phyloP scores from a whole-genome alignment of 2,329 filamentous ascomycete species.

The Hirsutella thompsonii region DNA sequence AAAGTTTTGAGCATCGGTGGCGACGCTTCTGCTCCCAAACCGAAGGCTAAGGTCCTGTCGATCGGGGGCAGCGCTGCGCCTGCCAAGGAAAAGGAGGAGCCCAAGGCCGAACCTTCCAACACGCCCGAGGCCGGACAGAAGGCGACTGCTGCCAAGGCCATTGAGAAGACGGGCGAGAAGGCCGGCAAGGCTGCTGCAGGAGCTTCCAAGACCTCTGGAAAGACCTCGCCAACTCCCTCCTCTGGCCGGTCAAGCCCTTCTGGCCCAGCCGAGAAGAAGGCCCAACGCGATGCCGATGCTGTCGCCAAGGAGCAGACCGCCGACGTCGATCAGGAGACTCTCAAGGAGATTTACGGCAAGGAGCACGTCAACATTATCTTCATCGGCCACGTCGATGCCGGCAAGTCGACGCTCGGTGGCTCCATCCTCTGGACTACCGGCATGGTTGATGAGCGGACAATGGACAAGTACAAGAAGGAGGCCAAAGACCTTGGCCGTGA shows the following conservation, averaged over 20 bases:
- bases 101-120: constrained; percentile 32
- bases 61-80: constrained; percentile 22
- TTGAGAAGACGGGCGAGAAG: constrained; percentile 75
- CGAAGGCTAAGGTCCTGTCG: constrained; percentile 34
- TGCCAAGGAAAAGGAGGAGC: constrained; percentile 26
- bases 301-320: constrained; percentile 73
- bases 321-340: constrained; percentile 56
- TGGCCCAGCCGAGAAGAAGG: constrained; percentile 33
- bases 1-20: constrained; percentile 61
- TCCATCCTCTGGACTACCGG: constrained; percentile 87
- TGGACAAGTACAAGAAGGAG: constrained; percentile 96
- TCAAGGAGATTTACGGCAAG: constrained; percentile 95
- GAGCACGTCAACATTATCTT: constrained; percentile 92
- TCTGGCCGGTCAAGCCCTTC: constrained; percentile 78
- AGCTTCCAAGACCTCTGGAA: constrained; percentile 43
- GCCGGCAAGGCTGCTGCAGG: constrained; percentile 26
- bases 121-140: constrained; percentile 65
- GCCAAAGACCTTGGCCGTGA: constrained; percentile 93
- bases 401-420: constrained; percentile 92
- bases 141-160: constrained; percentile 74
- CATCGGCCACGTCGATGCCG: constrained; percentile 95
- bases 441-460: constrained; percentile 98
- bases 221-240: constrained; percentile 67
- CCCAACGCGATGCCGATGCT: constrained; percentile 59
- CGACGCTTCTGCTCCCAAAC: constrained; percentile 39